Conservation (phyloP, 2,329 filamentous ascomycete genomes). For the Cytospora piceae region DNA sequence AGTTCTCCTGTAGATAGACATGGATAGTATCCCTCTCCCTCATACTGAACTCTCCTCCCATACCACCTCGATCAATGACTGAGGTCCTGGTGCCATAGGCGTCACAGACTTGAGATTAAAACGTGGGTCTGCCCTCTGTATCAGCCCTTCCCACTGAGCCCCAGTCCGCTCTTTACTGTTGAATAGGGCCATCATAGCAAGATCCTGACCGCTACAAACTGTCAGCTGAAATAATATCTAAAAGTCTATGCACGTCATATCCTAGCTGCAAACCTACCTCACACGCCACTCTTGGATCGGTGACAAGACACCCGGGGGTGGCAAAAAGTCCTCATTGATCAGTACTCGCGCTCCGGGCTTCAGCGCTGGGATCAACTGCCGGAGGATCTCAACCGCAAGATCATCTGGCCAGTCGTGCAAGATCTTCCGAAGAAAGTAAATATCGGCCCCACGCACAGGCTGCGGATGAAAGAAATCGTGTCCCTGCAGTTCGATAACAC, state of each 20-base stretch:
- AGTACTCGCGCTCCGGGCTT: slow-evolving; percentile 4
- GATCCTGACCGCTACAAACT: neutral
- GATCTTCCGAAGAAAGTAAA: slow-evolving; percentile 2
- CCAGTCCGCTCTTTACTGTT: neutral
- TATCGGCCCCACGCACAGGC: slow-evolving; percentile 1
- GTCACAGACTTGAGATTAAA: neutral
- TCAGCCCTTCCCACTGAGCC: neutral
- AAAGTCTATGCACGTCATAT: no score
- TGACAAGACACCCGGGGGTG: neutral
- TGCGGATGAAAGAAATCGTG: slow-evolving; percentile 7
- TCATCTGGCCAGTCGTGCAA: slow-evolving; percentile 12
- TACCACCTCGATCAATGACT: neutral
- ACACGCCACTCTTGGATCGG: neutral
- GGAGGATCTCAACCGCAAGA: neutral
- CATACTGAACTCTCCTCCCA: neutral
- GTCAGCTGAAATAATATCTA: no score
- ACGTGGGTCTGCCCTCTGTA: neutral
- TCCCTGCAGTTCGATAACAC: neutral
- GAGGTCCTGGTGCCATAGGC: neutral
- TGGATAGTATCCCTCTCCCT: no score
- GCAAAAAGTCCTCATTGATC: slow-evolving; percentile 5
- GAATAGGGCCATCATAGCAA: slow-evolving; percentile 2
- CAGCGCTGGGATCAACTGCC: neutral
- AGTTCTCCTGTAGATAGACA: no score
- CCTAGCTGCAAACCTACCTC: neutral